Evolutionary conservation across 1,139 yeast genomes (phyloP).

Genomic region (Ogataea hybrid): DNA sequence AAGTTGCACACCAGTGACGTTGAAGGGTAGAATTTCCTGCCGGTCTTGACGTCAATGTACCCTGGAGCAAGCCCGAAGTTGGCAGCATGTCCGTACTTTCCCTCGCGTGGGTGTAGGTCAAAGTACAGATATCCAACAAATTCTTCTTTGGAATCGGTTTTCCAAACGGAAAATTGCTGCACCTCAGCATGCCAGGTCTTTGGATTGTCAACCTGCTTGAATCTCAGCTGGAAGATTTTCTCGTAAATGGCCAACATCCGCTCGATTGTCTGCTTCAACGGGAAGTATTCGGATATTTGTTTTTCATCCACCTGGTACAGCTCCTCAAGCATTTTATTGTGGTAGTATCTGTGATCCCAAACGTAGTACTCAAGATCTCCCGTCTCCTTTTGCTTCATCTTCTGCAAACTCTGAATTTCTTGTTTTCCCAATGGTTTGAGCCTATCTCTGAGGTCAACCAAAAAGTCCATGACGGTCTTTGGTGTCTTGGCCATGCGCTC

Average conservation of each 20-base stretch:
- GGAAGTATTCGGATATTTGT: constrained; percentile 75
- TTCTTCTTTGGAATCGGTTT: constrained; percentile 48
- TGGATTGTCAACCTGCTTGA: constrained; percentile 46
- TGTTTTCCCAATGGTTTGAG: constrained; percentile 55
- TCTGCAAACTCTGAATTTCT: constrained; percentile 50
- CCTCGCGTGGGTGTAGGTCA: constrained; percentile 82
- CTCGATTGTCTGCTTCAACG: constrained; percentile 61
- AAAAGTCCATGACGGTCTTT: constrained; percentile 55
- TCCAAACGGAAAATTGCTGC: constrained; percentile 71
- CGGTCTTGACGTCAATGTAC: constrained; percentile 43
- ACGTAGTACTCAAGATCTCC: constrained; percentile 48
- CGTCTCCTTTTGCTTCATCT: constrained; percentile 44
- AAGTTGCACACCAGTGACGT: constrained; percentile 85
- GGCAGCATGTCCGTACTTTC: constrained; percentile 87
- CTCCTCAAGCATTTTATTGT: constrained; percentile 60
- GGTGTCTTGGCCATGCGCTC: constrained; percentile 77
- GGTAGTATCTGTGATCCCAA: constrained; percentile 75
- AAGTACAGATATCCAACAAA: constrained; percentile 79
- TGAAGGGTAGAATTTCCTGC: constrained; percentile 58
- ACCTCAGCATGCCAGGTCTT: constrained; percentile 78
- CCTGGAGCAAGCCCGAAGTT: constrained; percentile 73
- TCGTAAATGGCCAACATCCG: constrained; percentile 74
- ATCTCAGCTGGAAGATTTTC: constrained; percentile 62
- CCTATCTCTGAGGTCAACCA: constrained; percentile 57
- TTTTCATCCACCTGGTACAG: constrained; percentile 71